Conservation (phyloP, 2,329 filamentous ascomycete species). For the Colletotrichum zoysiae region DNA sequence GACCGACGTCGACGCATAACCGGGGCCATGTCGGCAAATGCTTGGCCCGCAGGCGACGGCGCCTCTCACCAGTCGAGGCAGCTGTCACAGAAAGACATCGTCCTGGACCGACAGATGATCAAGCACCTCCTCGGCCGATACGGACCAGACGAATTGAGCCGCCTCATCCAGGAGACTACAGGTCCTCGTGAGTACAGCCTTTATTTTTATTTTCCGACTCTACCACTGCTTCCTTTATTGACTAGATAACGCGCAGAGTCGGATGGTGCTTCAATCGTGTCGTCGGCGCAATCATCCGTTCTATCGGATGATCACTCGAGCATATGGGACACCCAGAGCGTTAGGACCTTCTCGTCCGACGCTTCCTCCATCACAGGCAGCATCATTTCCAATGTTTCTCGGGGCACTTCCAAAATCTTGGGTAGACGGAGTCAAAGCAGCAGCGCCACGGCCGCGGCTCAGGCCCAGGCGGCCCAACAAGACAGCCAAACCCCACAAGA, state of each 20-base stretch:
- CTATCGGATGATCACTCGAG: slow-evolving; percentile 53
- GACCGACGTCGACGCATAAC: slow-evolving; percentile 5
- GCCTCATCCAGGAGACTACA: slow-evolving; percentile 51
- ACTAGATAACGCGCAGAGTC: slow-evolving; percentile 34
- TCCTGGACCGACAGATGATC: slow-evolving; percentile 52
- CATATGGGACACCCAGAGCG: slow-evolving; percentile 53
- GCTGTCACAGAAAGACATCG: slow-evolving; percentile 41
- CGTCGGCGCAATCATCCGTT: slow-evolving; percentile 52
- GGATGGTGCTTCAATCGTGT: slow-evolving; percentile 52
- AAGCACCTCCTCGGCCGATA: slow-evolving; percentile 52
- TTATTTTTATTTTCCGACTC: background rate
- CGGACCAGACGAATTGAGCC: slow-evolving; percentile 49
- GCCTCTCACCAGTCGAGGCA: slow-evolving; percentile 44
- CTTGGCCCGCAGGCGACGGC: slow-evolving; percentile 50
- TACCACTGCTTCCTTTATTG: background rate
- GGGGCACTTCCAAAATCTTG: slow-evolving; percentile 52
- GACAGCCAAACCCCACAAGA: slow-evolving; percentile 29
- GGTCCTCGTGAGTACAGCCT: slow-evolving; percentile 47
- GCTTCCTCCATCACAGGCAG: slow-evolving; percentile 55
- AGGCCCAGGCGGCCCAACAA: slow-evolving; percentile 37
- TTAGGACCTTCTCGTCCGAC: slow-evolving; percentile 56
- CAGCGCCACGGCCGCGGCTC: slow-evolving; percentile 36
- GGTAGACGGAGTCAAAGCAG: slow-evolving; percentile 45
- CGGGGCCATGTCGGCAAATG: slow-evolving; percentile 45
- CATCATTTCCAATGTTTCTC: slow-evolving; percentile 57